Conservation (phyloP, 1,284 basidiomycete genomes). For the Amylostereum areolatum region DNA sequence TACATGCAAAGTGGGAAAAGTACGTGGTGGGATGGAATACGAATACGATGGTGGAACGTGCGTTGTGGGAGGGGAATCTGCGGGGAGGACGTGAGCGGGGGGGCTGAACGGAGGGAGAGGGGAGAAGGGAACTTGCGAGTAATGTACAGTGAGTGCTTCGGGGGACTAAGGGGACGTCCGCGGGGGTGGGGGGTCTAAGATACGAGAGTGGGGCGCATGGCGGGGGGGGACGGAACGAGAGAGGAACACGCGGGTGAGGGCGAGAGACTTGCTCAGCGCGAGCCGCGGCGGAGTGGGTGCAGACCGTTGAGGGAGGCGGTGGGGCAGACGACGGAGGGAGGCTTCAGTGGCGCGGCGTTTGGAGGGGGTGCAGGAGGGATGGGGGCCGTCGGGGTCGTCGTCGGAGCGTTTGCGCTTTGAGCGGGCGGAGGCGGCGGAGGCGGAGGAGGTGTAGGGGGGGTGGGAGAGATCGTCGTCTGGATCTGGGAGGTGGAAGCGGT, state of each 20-base stretch:
- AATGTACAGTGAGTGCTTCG: slow-evolving; percentile 1
- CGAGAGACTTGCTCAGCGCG: background rate
- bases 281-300: background rate
- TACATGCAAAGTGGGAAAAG: too few species aligned
- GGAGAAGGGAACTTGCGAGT: background rate
- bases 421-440: slow-evolving; percentile 44
- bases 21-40: too few species aligned
- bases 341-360: slow-evolving; percentile 13
- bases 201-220: background rate
- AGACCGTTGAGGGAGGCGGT: background rate
- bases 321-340: slow-evolving; percentile 6
- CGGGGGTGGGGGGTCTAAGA: background rate
- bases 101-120: background rate
- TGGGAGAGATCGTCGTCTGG: slow-evolving; percentile 65
- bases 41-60: background rate
- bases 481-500: slow-evolving; percentile 52
- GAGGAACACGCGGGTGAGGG: background rate
- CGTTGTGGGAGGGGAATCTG: background rate
- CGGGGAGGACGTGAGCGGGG: background rate
- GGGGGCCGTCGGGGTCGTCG: slow-evolving; percentile 23
- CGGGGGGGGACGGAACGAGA: background rate
- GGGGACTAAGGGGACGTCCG: background rate
- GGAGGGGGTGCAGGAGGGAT: slow-evolving; percentile 22
- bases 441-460: slow-evolving; percentile 50
- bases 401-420: slow-evolving; percentile 49